phyloP scores from a whole-genome alignment of 768 basidiomycete species.

The Lactarius indigo region DNA sequence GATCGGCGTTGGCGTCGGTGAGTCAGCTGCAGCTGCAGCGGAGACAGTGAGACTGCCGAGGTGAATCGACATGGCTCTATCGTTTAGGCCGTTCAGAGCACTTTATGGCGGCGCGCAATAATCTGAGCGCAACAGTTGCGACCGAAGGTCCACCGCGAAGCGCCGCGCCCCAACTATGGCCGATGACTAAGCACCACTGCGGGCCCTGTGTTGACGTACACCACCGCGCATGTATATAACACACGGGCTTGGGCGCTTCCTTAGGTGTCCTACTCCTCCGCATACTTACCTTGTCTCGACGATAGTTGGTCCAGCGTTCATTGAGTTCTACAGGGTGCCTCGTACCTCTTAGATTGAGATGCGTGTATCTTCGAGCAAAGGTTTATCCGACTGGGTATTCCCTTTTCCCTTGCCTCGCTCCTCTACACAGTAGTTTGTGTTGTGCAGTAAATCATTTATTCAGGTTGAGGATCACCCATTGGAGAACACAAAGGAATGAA shows the following conservation, averaged over 20 bases:
- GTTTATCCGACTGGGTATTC: not conserved
- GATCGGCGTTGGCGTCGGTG: conserved; percentile 13
- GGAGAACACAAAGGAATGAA: too few relatives aligned
- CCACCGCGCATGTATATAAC: too few relatives aligned
- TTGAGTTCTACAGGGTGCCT: not conserved
- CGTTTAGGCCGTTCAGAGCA: not conserved
- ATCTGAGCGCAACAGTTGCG: not conserved
- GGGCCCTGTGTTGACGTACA: too few relatives aligned
- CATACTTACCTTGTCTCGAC: too few relatives aligned
- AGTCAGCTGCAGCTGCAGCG: conserved; percentile 18
- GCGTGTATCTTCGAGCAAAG: not conserved
- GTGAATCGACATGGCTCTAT: conserved; percentile 18
- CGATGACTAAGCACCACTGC: not conserved
- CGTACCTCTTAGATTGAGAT: not conserved
- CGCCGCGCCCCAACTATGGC: not conserved
- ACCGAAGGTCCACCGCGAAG: not conserved
- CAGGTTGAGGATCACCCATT: too few relatives aligned
- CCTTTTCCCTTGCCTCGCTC: not conserved
- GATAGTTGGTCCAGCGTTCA: too few relatives aligned
- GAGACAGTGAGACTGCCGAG: conserved; percentile 8
- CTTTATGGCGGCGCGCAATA: not conserved
- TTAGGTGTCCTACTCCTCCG: too few relatives aligned
- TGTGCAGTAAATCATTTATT: not conserved
- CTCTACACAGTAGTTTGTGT: not conserved
- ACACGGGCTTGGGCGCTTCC: too few relatives aligned